Evolutionary conservation across 805 yeast genomes (phyloP), one percentile per base, ranked within the genome.

Genomic region (Starmera caribaea): DNA sequence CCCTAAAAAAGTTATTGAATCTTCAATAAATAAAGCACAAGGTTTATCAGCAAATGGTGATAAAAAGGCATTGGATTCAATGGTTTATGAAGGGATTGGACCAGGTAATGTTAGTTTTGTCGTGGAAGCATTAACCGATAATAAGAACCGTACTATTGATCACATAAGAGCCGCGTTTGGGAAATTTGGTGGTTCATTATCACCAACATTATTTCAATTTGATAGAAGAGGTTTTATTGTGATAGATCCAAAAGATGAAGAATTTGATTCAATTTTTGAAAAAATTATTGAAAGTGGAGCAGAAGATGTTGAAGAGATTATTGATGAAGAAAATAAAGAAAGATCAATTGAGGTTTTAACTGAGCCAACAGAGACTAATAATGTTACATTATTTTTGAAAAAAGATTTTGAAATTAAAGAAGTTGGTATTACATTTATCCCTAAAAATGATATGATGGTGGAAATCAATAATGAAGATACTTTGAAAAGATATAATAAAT

Each of bases 71-170:
- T 61, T 72, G 42, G 82, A 74, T 41, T 58, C 70, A 11, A 84
- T 79, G 27, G 57, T 73, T 10, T 92, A 89, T 59, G 97, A 92
- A 57, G 95, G 92, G 13, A 67, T 88, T 58, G 97, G 90, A 0
- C 96, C 96, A 0, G 94, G 89, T 2, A 96, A 96, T 3, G 85
- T 85, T 3, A 84, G 96, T 0, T 68, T 88, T 35, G 73, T 90
- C 4, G 77, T 90, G 5, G 95, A 87, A 52, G 89, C 95, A 1
- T 68, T 79, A 37, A 90, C 97, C 0, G 96, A 90, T 55, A 90
- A 87, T 59, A 86, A 83, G 58, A 78, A 82, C 43, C 68, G 97
- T 38, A 80, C 96, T 0, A 73, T 87, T 30, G 81, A 84, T 13
- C 69, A 71, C 37, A 80, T 92, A 8, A 75, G 89, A 51, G 77